Percentiles rank a stretch among this genome's conserved stretches.
These are phyloP conservation scores for Penicillium griseofulvum DNA, from an alignment of 2,329 filamentous ascomycete genomes.

Conservation along the genomic window DNA sequence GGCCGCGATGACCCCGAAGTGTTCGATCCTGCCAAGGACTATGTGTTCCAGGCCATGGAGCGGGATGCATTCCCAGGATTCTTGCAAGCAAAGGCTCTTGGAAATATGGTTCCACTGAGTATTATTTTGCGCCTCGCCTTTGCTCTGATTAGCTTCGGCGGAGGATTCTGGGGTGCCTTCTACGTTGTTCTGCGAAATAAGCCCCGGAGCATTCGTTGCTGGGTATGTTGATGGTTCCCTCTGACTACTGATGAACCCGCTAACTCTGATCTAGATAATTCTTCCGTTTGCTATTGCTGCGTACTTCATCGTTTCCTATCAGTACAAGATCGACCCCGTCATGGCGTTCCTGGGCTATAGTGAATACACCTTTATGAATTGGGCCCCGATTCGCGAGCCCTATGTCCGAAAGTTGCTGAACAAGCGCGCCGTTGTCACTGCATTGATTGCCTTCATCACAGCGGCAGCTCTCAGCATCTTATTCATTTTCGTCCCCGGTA, in stretches of 20 bases:
- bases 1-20: constrained; percentile 94
- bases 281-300: constrained; percentile 88
- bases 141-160: constrained; percentile 83
- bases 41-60: constrained; percentile 99
- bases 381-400: constrained; percentile 81
- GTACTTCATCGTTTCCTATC: constrained; percentile 85
- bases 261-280: constrained; percentile 57
- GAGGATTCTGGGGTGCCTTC: constrained; percentile 90
- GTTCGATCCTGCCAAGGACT: constrained; percentile 96
- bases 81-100: constrained; percentile 87
- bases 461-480: constrained; percentile 81
- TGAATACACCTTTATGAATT: constrained; percentile 95
- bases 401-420: constrained; percentile 84
- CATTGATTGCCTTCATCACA: constrained; percentile 70
- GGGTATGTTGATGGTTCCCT: constrained; percentile 59
- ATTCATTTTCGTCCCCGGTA: constrained; percentile 94
- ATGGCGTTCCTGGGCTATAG: constrained; percentile 86
- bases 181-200: constrained; percentile 87
- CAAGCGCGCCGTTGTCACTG: constrained; percentile 77
- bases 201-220: constrained; percentile 70
- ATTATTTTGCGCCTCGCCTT: constrained; percentile 81
- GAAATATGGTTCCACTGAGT: constrained; percentile 89
- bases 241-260: constrained; percentile 12
- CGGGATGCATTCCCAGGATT: constrained; percentile 98
- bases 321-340: constrained; percentile 91